Evolutionary conservation across 164 flowering plant genomes (phyloP).

Genomic region (Euptelea pleiosperma): DNA sequence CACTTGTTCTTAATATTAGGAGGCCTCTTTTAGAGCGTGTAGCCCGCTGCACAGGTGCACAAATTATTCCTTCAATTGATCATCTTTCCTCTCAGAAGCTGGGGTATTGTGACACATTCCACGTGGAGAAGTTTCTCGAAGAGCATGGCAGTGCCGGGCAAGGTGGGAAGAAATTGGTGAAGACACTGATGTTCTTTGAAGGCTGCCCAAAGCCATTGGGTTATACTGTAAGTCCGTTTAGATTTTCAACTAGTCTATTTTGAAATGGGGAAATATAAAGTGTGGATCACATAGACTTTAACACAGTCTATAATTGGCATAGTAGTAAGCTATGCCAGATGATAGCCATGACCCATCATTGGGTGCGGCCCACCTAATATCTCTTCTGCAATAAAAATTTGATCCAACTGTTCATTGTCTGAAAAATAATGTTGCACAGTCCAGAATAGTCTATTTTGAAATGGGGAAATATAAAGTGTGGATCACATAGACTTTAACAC

Average conservation of each 20-base stretch:
- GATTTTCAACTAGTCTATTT: background rate
- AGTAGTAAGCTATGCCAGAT: too few relatives aligned
- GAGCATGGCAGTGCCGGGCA: slow-evolving; percentile 85
- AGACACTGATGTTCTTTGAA: slow-evolving; percentile 91
- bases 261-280: background rate
- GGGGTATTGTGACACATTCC: slow-evolving; percentile 79
- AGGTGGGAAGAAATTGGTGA: slow-evolving; percentile 68
- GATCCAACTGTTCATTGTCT: too few relatives aligned
- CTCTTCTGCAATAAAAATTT: too few relatives aligned
- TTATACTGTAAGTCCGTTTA: slow-evolving; percentile 67
- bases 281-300: background rate
- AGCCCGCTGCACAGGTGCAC: slow-evolving; percentile 91
- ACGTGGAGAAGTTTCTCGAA: slow-evolving; percentile 72
- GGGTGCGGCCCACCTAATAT: too few relatives aligned
- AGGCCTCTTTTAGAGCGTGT: slow-evolving; percentile 91
- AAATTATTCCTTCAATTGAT: slow-evolving; percentile 91
- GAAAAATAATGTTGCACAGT: background rate
- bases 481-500: background rate
- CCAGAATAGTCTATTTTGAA: too few relatives aligned
- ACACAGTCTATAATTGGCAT: too few relatives aligned
- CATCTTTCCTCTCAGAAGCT: slow-evolving; percentile 68
- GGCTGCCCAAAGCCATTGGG: slow-evolving; percentile 95
- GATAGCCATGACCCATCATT: too few relatives aligned
- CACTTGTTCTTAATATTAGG: slow-evolving; percentile 87
- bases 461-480: background rate